Evolutionary conservation across 345 rosid species (phyloP), one percentile per base, ranked within the genome.

Genomic region (Adansonia digitata): DNA sequence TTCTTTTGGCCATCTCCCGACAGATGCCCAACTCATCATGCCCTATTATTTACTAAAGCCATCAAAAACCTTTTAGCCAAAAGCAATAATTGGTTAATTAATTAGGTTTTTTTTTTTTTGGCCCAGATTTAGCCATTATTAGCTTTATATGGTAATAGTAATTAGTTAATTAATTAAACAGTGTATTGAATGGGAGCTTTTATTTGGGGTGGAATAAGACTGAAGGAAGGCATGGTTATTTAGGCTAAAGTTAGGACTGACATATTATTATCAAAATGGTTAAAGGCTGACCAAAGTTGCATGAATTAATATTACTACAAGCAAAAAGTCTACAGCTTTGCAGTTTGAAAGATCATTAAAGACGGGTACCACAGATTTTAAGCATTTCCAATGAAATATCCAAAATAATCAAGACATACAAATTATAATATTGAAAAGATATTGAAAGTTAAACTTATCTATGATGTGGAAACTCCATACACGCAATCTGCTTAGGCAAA

Each of bases 331-430:
- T 46, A 61, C 71, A 69, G 65, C 75, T 69, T 79, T 79, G 74
- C 78, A 52, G 81, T 68, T 74, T 78, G 65, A 60, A 66, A 73
- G 57, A 40, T 22, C 60, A 73, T 45, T 56, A 56, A 73, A 66
- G 61, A 66, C 42, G 5, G 13, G 59, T 69, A 29, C 48, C 59
- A 49, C 11, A 48, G 73, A 69, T 48, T 39, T 59, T 69, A 37
- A 22, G 61, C 59, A 35, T 69, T n/a, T 39, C 64, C n/a, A n/a
- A n/a, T n/a, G n/a, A n/a, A n/a, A n/a, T n/a, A n/a, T n/a, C n/a
- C n/a, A n/a, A n/a, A n/a, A n/a, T n/a, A n/a, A n/a, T n/a, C n/a
- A n/a, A n/a, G n/a, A n/a, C n/a, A n/a, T 17, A 15, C 12, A 45
- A n/a, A n/a, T 45, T 68, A 68, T 68, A 68, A 68, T 27, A 68